Evolutionary conservation across 2,329 filamentous ascomycete genomes (phyloP).

Genomic region (Coccinonectria pachysandricola): DNA sequence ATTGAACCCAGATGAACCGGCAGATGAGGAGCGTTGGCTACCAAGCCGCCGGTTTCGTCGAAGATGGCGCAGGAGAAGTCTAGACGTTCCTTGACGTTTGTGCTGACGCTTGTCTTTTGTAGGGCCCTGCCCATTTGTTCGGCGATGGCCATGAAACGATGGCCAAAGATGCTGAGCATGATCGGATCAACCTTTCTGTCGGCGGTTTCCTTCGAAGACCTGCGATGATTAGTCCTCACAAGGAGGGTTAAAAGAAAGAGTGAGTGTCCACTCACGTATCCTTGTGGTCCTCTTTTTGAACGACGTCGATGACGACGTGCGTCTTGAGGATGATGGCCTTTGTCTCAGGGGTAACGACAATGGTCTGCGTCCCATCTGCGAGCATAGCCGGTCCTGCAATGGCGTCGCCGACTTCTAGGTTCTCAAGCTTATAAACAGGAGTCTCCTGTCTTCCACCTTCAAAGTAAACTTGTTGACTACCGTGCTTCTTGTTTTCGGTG

Average conservation of each 20-base stretch:
- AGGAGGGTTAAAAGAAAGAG: too few relatives aligned
- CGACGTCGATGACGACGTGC: slow-evolving; percentile 80
- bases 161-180: slow-evolving; percentile 68
- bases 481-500: slow-evolving; percentile 50
- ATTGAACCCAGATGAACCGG: slow-evolving; percentile 75
- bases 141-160: slow-evolving; percentile 78
- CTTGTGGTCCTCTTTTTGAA: slow-evolving; percentile 40
- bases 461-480: slow-evolving; percentile 68
- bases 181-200: slow-evolving; percentile 58
- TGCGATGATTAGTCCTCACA: too few relatives aligned
- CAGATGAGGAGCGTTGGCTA: slow-evolving; percentile 70
- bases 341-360: slow-evolving; percentile 73
- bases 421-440: slow-evolving; percentile 71
- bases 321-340: slow-evolving; percentile 71
- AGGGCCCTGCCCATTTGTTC: slow-evolving; percentile 75
- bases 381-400: slow-evolving; percentile 76
- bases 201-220: slow-evolving; percentile 9
- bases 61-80: slow-evolving; percentile 79
- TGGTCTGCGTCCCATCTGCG: slow-evolving; percentile 81
- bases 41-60: slow-evolving; percentile 62
- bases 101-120: slow-evolving; percentile 72
- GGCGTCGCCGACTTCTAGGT: slow-evolving; percentile 61
- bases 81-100: slow-evolving; percentile 72
- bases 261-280: slow-evolving; percentile 25
- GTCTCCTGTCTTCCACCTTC: slow-evolving; percentile 70